phyloP scores from a whole-genome alignment of 306 rosid genomes.

The Cyclanthera cordifolia region DNA sequence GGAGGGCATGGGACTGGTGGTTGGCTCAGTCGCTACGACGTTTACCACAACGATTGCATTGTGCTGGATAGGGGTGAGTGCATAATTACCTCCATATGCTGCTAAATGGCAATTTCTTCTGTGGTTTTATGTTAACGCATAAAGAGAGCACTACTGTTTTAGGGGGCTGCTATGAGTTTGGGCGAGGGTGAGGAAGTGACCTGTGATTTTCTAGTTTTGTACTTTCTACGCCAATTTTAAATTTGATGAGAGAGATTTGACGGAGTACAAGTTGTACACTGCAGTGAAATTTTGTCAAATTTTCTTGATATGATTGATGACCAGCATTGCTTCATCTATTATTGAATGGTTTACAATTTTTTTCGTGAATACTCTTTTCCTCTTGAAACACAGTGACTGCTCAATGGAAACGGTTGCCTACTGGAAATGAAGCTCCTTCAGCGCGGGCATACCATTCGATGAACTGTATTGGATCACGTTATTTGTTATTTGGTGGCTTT shows the following conservation, averaged over 20 bases:
- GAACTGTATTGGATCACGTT: constrained; percentile 56
- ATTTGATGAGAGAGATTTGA: not conserved
- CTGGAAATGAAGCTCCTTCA: constrained; percentile 78
- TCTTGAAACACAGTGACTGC: constrained; percentile 55
- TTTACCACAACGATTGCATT: constrained; percentile 74
- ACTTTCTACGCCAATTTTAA: not conserved
- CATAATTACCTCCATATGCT: constrained; percentile 16
- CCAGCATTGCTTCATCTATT: constrained; percentile 2
- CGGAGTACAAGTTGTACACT: not conserved
- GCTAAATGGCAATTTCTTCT: constrained; percentile 6
- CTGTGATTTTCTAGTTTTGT: not conserved
- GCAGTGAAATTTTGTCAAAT: not conserved
- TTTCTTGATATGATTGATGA: not conserved
- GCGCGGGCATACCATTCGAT: constrained; percentile 96
- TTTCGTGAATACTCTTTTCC: no score
- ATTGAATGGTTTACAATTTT: not conserved
- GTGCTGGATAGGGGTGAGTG: constrained; percentile 81
- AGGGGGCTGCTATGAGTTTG: not conserved
- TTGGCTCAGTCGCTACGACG: constrained; percentile 97
- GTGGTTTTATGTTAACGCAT: not conserved
- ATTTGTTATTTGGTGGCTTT: constrained; percentile 83
- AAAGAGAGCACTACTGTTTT: not conserved
- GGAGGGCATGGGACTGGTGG: constrained; percentile 99
- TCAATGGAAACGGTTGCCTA: constrained; percentile 84
- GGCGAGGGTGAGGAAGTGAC: not conserved